Base-by-base conservation (phyloP, 192 early-diverging fungal species). In the Phycomyces nitens region DNA sequence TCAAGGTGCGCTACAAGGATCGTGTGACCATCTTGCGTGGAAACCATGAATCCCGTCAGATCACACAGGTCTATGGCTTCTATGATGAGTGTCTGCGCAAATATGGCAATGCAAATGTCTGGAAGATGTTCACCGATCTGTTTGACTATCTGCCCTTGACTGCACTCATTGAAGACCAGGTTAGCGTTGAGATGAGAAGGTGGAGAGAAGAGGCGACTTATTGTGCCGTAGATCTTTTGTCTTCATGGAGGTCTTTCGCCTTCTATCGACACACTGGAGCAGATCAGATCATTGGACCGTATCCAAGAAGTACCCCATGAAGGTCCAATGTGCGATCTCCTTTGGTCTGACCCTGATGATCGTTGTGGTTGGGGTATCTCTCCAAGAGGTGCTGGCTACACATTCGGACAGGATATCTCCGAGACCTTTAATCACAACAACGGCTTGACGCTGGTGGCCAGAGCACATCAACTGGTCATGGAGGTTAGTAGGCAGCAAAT, bases 11-110 rank as follows among this genome's bases (percentile, higher is more conserved):
- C 60, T 93, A 92, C 72, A 89, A 86, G 64, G 90, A 94, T 73
- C 84, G 91, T 47, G 91, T 99, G 66, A 97, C 94, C 9, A 90
- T 99, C 65, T 86, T 99, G 59, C 88, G 97, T 54, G 97, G 97
- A 38, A 99, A 99, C 81, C 97, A 99, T 71, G 97, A 99, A 83
- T 92, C 89, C 64, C 84, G 97, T 24, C 95, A 99, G 82, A 98
- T 99, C 61, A 99, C 97, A 3, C 95, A 98, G 81, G 94, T 97
- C 10, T 99, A 98, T 75, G 96, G 96, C 49, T 99, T 99, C 78
- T 98, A 98, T 73, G 96, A 97, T 80, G 97, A 99, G 80, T 98
- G 96, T 67, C 70, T 98, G 69, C 88, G 94, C 58, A 99, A 99
- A 75, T 99, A 97, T 74, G 97, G 97, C 47, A 93, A 90, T 58